Base-by-base conservation (phyloP, 805 yeast genomes). In the Zygosaccharomyces siamensis region DNA sequence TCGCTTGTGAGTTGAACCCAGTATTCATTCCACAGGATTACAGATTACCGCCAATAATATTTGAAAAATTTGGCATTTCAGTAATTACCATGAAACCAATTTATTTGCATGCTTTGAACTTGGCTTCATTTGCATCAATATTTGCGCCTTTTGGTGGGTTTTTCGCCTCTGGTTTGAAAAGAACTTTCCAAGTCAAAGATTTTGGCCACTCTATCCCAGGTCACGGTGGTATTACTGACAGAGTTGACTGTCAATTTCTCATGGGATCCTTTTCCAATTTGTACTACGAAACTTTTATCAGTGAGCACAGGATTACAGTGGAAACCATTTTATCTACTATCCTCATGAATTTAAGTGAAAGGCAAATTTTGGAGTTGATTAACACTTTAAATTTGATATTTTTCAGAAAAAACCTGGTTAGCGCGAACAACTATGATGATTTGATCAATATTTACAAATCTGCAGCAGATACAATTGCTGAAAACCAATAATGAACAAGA, bases 141-240 rank as follows among this genome's bases (percentile, higher is more conserved):
- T 84, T 93, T 67, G 99, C 99, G 3, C 99, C 99, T 51, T 93
- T 93, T 65, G 99, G 99, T 47, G 99, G 99, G 1, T 93, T 93
- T 68, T 93, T 93, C 62, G 98, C 98, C 5, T 84, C 95, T 46
- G 99, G 98, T n/a, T 76, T 93, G 59, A 93, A 93, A 73, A 82
- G 99, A 70, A 89, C 98, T 11, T 90, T 93, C 72, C 87, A 92
- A 62, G 89, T 90, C 47, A 93, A 93, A 71, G 99, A 93, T 70
- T 93, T 93, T 63, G 99, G 98, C 57, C 95, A 92, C 63, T 92
- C 98, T 7, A 93, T 93, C 58, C 99, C 99, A 12, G 99, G 99
- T 28, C 99, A 93, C 65, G 99, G 99, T 54, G 99, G 99, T 58
- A 84, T 93, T 57, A 90, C 97, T 23, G 99, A 93, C 67, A 80